Evolutionary conservation across 257 asterid species (phyloP), one percentile per base, ranked within the genome.

Genomic region (Lycium ferocissimum): DNA sequence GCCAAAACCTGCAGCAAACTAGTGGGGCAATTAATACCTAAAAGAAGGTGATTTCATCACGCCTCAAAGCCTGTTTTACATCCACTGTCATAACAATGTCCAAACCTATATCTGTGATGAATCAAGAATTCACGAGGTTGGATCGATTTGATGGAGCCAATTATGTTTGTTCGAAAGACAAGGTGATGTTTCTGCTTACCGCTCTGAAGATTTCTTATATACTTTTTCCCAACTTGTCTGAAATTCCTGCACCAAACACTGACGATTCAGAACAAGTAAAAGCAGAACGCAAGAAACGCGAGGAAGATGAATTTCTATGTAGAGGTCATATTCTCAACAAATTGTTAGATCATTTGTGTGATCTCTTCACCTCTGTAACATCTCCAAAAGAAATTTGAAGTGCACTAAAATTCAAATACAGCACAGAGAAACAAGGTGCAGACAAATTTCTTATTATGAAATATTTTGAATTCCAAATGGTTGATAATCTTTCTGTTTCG

Each of bases 251-350:
- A 33, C 70, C 69, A 9, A 57, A 7, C 3, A 35, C 58, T 53
- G 61, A 20, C 4, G 84, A 81, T n/a, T 2, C 20, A 0, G 76
- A 81, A 22, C 7, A 4, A 22, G 3, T 18, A 1, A 45, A 35
- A 6, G 76, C 22, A 13, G 62, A 82, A 40, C 11, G 63, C 6
- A 59, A 22, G 58, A 82, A 63, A 14, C 47, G 45, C 0, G 61
- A 62, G 26, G 78, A 63, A 9, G 84, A n/a, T 63, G 45, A 82
- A 4, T 2, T 62, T 14, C 38, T 40, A 6, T 63, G 78, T 13
- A 38, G 78, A 20, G 73, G 84, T 2, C 61, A 82, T 0, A 82
- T 82, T 49, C 15, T 82, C 56, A 82, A 62, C 58, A 65, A 63
- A 1, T 14, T 80, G 66, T 57, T 70, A 7, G 43, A 80, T 20